Percentiles rank a stretch among this genome's conserved stretches.
These are phyloP conservation scores for Aspergillus candidus DNA, from an alignment of 2,329 filamentous ascomycete species.

Conservation along the genomic window DNA sequence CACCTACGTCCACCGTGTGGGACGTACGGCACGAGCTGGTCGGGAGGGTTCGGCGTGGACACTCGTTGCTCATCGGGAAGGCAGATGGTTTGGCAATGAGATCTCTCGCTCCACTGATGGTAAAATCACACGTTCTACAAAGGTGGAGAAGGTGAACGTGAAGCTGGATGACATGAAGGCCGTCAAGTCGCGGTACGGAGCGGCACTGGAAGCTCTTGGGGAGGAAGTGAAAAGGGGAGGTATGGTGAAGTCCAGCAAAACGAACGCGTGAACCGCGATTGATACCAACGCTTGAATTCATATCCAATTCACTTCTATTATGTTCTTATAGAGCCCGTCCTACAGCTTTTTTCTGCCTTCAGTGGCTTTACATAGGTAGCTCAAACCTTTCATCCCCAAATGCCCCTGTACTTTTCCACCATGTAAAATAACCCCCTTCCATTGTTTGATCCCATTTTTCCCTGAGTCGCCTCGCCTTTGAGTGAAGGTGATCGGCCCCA, in stretches of 20 bases:
- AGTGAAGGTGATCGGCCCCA: no score
- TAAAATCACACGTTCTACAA: conserved; percentile 26
- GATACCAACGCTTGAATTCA: no score
- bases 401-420: no score
- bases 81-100: conserved; percentile 85
- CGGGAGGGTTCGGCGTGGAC: conserved; percentile 76
- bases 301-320: no score
- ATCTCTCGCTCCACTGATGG: conserved; percentile 51
- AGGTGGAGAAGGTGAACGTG: conserved; percentile 27
- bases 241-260: conserved; percentile 4
- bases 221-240: conserved; percentile 28
- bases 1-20: conserved; percentile 85
- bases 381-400: no score
- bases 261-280: background rate
- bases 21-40: conserved; percentile 80
- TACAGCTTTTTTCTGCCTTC: no score
- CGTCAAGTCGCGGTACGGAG: conserved; percentile 27
- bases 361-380: no score
- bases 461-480: no score
- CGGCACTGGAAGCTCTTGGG: conserved; percentile 33
- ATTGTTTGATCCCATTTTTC: no score
- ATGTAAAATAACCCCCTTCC: no score
- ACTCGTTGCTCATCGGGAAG: conserved; percentile 73
- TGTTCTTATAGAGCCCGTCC: no score
- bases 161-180: conserved; percentile 24